A percentile compares a stretch with the other conserved stretches of the same genome.
Evolutionary conservation across 805 yeast species (phyloP).

Genomic region (Cyberlindnera saturnus): DNA sequence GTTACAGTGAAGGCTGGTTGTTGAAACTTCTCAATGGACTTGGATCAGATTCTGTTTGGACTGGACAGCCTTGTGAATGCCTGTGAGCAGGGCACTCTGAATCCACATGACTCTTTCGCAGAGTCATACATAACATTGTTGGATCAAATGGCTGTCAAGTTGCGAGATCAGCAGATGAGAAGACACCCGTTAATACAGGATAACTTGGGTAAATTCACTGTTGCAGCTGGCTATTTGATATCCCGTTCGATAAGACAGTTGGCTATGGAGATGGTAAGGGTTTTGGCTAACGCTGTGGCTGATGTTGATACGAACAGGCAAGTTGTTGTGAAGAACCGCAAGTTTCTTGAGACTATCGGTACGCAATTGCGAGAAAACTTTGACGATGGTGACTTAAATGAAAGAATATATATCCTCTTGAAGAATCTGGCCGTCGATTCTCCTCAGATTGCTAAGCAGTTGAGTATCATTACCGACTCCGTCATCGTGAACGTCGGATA

Average conservation of each 20-base stretch:
- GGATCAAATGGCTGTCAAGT: constrained; percentile 18
- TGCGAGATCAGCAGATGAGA: constrained; percentile 17
- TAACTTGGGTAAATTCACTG: constrained; percentile 13
- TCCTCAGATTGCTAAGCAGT: constrained; percentile 6
- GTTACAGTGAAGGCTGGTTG: neutral
- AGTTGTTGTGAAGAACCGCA: constrained; percentile 3
- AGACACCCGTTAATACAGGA: constrained; percentile 7
- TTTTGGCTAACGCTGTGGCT: constrained; percentile 22
- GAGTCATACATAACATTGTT: constrained; percentile 20
- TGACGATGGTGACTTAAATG: constrained; percentile 19
- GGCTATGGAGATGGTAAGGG: constrained; percentile 17
- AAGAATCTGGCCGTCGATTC: constrained; percentile 18
- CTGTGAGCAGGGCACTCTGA: constrained; percentile 7
- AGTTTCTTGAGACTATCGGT: constrained; percentile 7
- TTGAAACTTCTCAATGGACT: constrained; percentile 11
- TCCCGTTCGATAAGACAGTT: constrained; percentile 4
- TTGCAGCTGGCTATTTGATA: constrained; percentile 10
- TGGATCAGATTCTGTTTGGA: constrained; percentile 22
- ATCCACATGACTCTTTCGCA: constrained; percentile 10
- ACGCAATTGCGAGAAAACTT: constrained; percentile 13
- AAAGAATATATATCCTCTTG: constrained; percentile 11
- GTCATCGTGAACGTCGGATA: constrained; percentile 12
- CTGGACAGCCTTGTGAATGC: constrained; percentile 18
- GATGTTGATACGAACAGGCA: constrained; percentile 20
- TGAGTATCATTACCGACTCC: constrained; percentile 11